Evolutionary conservation across 805 yeast genomes (phyloP), one percentile per base, ranked within the genome.

Genomic region (Barnettozyma sucrosica): DNA sequence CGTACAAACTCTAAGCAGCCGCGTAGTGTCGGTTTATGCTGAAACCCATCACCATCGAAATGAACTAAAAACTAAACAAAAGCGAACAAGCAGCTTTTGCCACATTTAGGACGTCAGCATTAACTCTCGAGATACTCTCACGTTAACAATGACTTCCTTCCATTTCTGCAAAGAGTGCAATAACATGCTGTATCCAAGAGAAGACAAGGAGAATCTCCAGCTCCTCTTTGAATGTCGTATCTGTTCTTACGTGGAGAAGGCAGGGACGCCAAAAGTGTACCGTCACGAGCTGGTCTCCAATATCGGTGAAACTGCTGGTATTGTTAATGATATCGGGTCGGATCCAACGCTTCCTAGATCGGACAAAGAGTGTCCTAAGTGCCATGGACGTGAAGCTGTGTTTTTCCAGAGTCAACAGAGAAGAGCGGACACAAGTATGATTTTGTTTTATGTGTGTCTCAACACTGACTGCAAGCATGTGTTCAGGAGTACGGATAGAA

Each of bases 281-380:
- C 76, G 97, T 55, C 95, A 93, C 66, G 98, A 93, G 69, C 76
- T 92, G 68, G 85, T 89, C 55, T 80, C 97, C 13, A 85, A 86
- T 59, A 88, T 92, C 54, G 96, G 70, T 62, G 97, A 88, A 63
- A 92, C 97, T 2, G 98, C 98, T 1, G 98, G 98, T 58, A 96
- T 87, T 46, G 96, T 93, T 36, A 90, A 87, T 64, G 98, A 92
- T 66, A 86, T 93, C 55, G 97, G 97, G 1, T 75, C 83, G 21
- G 99, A 93, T 67, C 98, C 98, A n/a, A 93, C 99, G 2, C 81
- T 93, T 62, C 99, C 99, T 47, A 76, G 97, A 55, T 85, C 96
- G 2, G 93, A 92, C 65, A 87, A 87, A 62, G 90, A 86, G 58
- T 93, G 99, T 66, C 96, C 97, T 3, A 75, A 77, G 46, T 93